Conservation (phyloP, 75 land plant genomes). For the Ceratopteris richardii region DNA sequence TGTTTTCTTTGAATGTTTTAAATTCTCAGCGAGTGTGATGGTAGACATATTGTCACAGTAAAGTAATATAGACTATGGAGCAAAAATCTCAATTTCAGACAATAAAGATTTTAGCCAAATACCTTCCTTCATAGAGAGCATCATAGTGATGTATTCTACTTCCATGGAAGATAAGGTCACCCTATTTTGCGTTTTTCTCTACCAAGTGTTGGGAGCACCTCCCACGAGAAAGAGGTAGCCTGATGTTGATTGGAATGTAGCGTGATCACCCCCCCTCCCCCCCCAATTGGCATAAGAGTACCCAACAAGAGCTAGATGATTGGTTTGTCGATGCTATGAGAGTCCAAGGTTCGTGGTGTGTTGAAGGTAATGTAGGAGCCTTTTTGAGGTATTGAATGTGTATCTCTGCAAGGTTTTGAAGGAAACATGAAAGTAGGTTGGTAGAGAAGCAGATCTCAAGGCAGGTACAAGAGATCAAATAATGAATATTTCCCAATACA, state of each 20-base stretch:
- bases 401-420: too few relatives aligned
- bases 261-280: constrained; percentile 4
- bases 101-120: constrained; percentile 12
- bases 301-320: background rate
- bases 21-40: constrained; percentile 20
- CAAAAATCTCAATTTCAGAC: constrained; percentile 1
- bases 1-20: constrained; percentile 17
- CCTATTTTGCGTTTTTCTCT: constrained; percentile 3
- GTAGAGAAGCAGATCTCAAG: background rate
- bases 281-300: constrained; percentile 9
- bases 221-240: constrained; percentile 1
- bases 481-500: background rate
- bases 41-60: constrained; percentile 24
- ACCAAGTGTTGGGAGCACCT: background rate
- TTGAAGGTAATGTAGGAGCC: constrained; percentile 4
- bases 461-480: background rate
- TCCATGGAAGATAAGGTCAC: constrained; percentile 4
- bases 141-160: constrained; percentile 2
- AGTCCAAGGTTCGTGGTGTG: background rate
- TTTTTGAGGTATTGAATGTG: background rate
- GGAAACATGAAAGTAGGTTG: background rate
- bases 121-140: constrained; percentile 9
- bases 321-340: background rate
- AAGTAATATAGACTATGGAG: background rate
- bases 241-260: constrained; percentile 1